Evolutionary conservation across 2,329 filamentous ascomycete genomes (phyloP).

Genomic region (Zymoseptoria pseudotritici): DNA sequence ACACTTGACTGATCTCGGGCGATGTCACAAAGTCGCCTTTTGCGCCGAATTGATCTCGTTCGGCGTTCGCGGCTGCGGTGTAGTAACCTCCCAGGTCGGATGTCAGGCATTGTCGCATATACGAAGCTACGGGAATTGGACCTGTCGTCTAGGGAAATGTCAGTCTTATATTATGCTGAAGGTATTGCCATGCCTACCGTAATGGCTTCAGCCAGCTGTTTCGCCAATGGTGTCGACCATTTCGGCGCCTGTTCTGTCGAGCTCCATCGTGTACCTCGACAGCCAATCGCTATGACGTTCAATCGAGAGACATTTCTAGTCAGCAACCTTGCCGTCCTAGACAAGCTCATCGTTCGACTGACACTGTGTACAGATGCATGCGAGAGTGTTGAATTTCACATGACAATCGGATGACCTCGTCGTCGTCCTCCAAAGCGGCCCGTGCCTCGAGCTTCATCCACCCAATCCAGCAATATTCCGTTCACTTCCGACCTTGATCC

Average conservation of each 20-base stretch:
- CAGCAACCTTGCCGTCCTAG: slow-evolving; percentile 17
- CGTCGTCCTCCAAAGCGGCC: not conserved
- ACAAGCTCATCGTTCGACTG: slow-evolving; percentile 8
- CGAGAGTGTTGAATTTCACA: not conserved
- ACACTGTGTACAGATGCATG: no score
- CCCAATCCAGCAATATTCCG: not conserved
- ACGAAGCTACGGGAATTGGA: slow-evolving; percentile 82
- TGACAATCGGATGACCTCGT: not conserved
- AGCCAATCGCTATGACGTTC: slow-evolving; percentile 9
- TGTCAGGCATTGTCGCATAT: slow-evolving; percentile 98
- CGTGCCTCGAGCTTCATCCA: not conserved
- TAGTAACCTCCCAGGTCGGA: slow-evolving; percentile 90
- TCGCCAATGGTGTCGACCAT: slow-evolving; percentile 91
- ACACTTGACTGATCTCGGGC: slow-evolving; percentile 94
- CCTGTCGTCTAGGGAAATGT: slow-evolving; percentile 60
- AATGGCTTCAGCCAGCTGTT: slow-evolving; percentile 79
- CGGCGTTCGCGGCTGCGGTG: slow-evolving; percentile 57
- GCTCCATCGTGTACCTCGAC: slow-evolving; percentile 35
- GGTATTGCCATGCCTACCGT: slow-evolving; percentile 47
- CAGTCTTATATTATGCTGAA: not conserved
- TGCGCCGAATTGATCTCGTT: slow-evolving; percentile 80
- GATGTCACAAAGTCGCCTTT: slow-evolving; percentile 96
- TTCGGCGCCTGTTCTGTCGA: slow-evolving; percentile 35
- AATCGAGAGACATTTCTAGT: slow-evolving; percentile 14
- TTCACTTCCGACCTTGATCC: not conserved